Evolutionary conservation across 2,329 filamentous ascomycete genomes (phyloP).

Genomic region (Diplocarpon mali): DNA sequence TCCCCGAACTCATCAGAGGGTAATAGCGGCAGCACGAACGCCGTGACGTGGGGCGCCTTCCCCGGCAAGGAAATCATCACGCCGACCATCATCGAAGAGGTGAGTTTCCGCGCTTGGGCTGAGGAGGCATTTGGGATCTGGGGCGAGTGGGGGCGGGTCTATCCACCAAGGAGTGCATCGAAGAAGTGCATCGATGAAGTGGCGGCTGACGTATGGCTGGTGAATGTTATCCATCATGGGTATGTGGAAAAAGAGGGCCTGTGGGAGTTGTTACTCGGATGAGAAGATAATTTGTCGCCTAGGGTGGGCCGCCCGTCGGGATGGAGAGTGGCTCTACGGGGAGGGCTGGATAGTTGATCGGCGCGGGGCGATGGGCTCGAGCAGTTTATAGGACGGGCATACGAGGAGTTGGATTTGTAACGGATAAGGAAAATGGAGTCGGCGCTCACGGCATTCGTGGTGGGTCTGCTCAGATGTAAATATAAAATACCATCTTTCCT

Average conservation of each 20-base stretch:
- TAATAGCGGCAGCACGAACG: slow-evolving; percentile 62
- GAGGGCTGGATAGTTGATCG: no score
- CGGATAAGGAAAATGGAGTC: no score
- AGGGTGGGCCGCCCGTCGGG: no score
- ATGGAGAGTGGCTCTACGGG: no score
- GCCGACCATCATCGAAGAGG: slow-evolving; percentile 91
- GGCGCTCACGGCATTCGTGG: no score
- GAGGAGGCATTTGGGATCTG: slow-evolving; percentile 96
- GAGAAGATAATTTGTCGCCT: background rate
- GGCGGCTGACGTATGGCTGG: slow-evolving; percentile 65
- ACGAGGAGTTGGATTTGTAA: no score
- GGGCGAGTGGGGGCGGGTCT: slow-evolving; percentile 86
- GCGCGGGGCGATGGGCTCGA: no score
- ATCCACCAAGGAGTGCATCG: slow-evolving; percentile 55
- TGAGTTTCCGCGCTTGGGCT: slow-evolving; percentile 86
- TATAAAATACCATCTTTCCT: no score
- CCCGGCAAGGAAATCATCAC: slow-evolving; percentile 92
- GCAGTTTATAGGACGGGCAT: no score
- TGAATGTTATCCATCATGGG: slow-evolving; percentile 81
- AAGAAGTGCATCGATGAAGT: slow-evolving; percentile 55
- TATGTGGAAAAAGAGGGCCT: slow-evolving; percentile 60
- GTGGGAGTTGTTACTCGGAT: slow-evolving; percentile 52
- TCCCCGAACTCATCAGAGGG: slow-evolving; percentile 24
- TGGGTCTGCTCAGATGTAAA: no score
- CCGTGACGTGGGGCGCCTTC: slow-evolving; percentile 95